These are phyloP conservation scores for Hordeum marinum DNA, from an alignment of 176 grass and related monocot genomes.

Conservation along the genomic window DNA sequence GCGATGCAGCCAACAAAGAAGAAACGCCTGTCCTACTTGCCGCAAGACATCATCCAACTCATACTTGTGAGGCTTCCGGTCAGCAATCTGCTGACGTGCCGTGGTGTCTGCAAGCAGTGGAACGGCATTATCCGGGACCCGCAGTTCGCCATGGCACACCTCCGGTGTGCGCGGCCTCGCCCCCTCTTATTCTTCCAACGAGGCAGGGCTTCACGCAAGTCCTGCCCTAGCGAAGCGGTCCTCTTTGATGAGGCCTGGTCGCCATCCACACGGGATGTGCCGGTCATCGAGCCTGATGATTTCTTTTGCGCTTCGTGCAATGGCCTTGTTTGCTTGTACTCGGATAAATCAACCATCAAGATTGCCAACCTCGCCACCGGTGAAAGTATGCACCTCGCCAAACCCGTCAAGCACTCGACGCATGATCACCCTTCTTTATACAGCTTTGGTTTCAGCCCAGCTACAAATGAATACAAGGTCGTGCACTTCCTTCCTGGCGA, in stretches of 20 bases:
- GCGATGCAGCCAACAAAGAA: background rate
- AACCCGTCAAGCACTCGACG: background rate
- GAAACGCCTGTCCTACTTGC: background rate
- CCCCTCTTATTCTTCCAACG: conserved; percentile 1
- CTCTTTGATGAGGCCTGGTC: conserved; percentile 22
- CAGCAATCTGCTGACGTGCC: conserved; percentile 14
- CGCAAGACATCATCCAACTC: background rate
- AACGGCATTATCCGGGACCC: conserved; percentile 8
- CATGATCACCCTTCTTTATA: background rate
- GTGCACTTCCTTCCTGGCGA: conserved; percentile 1
- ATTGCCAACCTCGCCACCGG: background rate
- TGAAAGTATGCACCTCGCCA: conserved; percentile 9
- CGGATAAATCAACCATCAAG: conserved; percentile 2
- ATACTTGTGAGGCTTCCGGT: conserved; percentile 26
- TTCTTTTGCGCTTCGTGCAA: conserved; percentile 4
- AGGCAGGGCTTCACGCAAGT: background rate
- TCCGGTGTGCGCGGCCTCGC: background rate
- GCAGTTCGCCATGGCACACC: background rate
- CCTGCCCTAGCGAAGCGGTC: conserved; percentile 14
- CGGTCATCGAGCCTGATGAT: conserved; percentile 11
- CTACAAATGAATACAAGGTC: conserved; percentile 27
- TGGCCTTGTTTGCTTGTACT: conserved; percentile 11
- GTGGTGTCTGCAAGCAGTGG: conserved; percentile 34
- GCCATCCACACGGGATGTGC: background rate
- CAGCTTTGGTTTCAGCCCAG: conserved; percentile 20